Evolutionary conservation across 2,329 filamentous ascomycete genomes (phyloP), one percentile per base, ranked within the genome.

Genomic region (Blastomyces parvus): DNA sequence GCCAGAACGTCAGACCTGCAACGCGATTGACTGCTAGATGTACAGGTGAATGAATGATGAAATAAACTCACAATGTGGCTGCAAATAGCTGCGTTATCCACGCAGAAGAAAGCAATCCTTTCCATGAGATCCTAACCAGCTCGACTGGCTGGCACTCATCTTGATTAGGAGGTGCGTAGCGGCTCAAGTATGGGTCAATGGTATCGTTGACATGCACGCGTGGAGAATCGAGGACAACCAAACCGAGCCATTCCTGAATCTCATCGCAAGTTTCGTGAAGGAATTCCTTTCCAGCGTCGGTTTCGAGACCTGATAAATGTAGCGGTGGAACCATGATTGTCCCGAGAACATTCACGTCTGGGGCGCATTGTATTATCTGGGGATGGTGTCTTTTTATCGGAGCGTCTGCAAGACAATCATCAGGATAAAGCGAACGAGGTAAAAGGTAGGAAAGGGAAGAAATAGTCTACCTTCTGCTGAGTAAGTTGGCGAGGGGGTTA

Each of bases 231-330:
- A 81, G 70, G 19, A 80, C 77, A 6, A 88, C 75, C 57, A 85
- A 78, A 7, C 79, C 84, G 25, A 88, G 75, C 85, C 86, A 90
- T 74, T 88, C 83, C 50, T 81, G 80, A 27, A 85, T 67, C n/a
- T 82, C 78, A 6, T 84, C 68, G 11, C 80, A 83, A 65, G 81
- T 82, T 27, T 90, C 85, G 64, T 88, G 85, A 44, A 89, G 52
- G 79, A 76, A 60, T 76, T 79, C 78, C 44, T 75, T 65, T 62
- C 66, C 17, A 27, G 40, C 13, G n/a, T 61, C 59, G 38, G 19
- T 50, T 46, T 57, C 22, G 40, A 64, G 62, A 11, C n/a, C 56
- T 76, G 69, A n/a, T 64, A 64, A 66, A 57, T 74, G 67, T n/a
- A 78, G 63, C 1, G 70, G 65, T 7, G 77, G 76, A 11, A 70